phyloP scores from a whole-genome alignment of 192 early-diverging fungal species.

The Pilobolus umbonatus region DNA sequence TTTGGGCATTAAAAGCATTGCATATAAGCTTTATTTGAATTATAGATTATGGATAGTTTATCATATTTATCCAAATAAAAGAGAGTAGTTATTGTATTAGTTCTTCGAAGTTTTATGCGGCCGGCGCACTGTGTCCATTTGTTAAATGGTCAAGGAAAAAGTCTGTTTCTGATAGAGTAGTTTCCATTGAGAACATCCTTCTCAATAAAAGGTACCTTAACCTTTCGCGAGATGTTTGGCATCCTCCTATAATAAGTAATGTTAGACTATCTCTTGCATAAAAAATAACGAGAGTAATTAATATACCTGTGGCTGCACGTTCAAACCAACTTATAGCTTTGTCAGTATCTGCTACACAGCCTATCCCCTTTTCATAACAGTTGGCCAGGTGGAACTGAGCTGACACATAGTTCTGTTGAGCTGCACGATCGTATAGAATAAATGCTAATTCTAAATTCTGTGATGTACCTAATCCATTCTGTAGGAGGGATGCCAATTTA shows the following conservation, averaged over 20 bases:
- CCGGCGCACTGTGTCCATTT: constrained; percentile 40
- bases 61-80: too few relatives aligned
- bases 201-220: too few relatives aligned
- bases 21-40: too few relatives aligned
- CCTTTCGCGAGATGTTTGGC: constrained; percentile 45
- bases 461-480: constrained; percentile 72
- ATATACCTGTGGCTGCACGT: constrained; percentile 53
- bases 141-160: constrained; percentile 10
- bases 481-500: constrained; percentile 78
- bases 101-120: constrained; percentile 30
- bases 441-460: constrained; percentile 47
- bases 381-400: constrained; percentile 49
- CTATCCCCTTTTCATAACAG: constrained; percentile 46
- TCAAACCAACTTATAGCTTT: constrained; percentile 36
- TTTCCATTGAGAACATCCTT: too few relatives aligned
- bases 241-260: constrained; percentile 25
- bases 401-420: constrained; percentile 59
- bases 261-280: neutral
- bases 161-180: constrained; percentile 1
- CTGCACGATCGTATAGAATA: constrained; percentile 57
- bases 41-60: too few relatives aligned
- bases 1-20: too few relatives aligned
- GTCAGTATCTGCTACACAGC: constrained; percentile 21
- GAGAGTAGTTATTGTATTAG: too few relatives aligned
- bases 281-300: neutral